Base-by-base conservation (phyloP, 257 asterid genomes). In the Nyctanthes arbortristis region DNA sequence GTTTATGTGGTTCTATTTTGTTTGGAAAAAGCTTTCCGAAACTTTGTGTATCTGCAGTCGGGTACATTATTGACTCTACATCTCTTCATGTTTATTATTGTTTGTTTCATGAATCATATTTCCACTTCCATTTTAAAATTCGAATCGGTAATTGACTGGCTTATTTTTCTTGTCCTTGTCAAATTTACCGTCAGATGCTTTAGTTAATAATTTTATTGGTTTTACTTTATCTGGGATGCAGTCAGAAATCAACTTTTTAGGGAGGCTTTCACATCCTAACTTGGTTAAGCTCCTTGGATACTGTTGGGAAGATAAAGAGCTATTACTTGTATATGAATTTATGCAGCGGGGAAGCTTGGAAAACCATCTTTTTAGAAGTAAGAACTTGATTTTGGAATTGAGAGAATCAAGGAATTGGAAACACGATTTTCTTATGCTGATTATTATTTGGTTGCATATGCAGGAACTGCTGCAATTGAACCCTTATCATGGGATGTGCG, bases 231-330 rank as follows among this genome's bases (percentile, higher is more conserved):
- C 16, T 6, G 67, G 69, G 71, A 77, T 79, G 80, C 87, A 82
- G 87, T 82, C 87, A 28, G 87, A 82, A 74, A 75, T 82, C 18
- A 82, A 77, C 72, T 82, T 82, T 55, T 74, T 82, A 66, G 87
- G 87, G 60, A 74, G 83, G 69, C 84, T 82, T 82, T 79, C 87
- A 0, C 87, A 82, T 69, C 81, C 87, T 55, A 82, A 82, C 72
- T 81, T 82, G 68, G 87, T 82, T 55, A 79, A 72, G 65, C 72
- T 82, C 24, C 68, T 77, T 36, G 87, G 87, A 59, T 82, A 82
- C 56, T 82, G 85, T 31, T 70, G 74, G 32, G 87, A 82, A 32
- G 85, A 79, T 22, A 52, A 69, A 65, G 85, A 79, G 62, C 74
- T 82, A 31, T 52, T 82, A 36, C 85, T 82, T 14, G 79, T 79